Evolutionary conservation across 148 eudicot species (phyloP).

Genomic region (Limonium bicolor): DNA sequence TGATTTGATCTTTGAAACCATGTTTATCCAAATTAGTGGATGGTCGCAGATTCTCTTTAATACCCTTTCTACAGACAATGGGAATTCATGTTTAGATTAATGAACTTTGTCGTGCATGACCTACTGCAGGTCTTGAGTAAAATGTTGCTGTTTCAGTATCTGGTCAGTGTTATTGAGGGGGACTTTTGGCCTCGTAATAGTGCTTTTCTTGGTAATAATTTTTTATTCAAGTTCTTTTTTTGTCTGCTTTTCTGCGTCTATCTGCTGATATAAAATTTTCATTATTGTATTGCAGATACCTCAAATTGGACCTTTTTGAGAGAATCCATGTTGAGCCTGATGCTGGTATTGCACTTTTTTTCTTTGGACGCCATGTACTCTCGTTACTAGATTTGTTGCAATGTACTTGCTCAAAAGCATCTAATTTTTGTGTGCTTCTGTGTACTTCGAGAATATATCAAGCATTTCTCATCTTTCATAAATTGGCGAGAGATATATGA

Average conservation of each 20-base stretch:
- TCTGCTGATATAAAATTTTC: conserved; percentile 7
- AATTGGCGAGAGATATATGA: background rate
- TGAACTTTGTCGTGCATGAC: too few species aligned
- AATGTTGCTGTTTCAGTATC: conserved; percentile 67
- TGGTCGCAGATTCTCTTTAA: too few species aligned
- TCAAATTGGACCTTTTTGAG: conserved; percentile 46
- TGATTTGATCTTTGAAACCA: too few species aligned
- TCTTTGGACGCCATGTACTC: conserved; percentile 3
- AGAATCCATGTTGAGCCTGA: conserved; percentile 56
- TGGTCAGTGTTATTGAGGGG: conserved; percentile 47
- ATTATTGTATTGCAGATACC: conserved; percentile 34
- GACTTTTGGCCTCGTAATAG: conserved; percentile 57
- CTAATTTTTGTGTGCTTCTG: too few species aligned
- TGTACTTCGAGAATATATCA: too few species aligned
- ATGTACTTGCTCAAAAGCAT: background rate
- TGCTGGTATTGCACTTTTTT: conserved; percentile 40
- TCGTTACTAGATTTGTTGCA: background rate
- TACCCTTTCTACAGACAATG: too few species aligned
- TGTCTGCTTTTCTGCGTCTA: background rate
- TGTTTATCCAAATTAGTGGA: too few species aligned
- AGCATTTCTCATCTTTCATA: background rate
- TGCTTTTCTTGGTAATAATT: conserved; percentile 33
- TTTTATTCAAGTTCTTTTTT: background rate
- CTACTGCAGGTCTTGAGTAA: conserved; percentile 48
- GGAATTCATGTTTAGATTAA: too few species aligned